Conservation (phyloP, 306 rosid genomes). For the Ceratonia siliqua region DNA sequence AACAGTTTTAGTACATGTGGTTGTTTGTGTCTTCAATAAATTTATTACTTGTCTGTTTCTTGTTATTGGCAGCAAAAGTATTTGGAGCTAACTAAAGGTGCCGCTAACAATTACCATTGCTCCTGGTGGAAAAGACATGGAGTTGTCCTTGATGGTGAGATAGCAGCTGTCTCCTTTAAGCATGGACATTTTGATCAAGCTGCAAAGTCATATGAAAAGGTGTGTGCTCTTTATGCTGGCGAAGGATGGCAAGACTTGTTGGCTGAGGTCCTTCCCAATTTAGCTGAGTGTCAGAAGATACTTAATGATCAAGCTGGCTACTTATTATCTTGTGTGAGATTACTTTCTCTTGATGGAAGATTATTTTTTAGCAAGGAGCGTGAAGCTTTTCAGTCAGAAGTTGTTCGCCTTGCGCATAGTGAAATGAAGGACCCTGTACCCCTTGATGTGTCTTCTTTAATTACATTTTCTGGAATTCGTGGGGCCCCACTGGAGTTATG, state of each 20-base stretch:
- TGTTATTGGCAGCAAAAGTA: slow-evolving; percentile 76
- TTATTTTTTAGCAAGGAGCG: slow-evolving; percentile 88
- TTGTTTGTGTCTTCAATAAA: slow-evolving; percentile 26
- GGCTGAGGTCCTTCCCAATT: slow-evolving; percentile 90
- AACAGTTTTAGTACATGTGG: slow-evolving; percentile 17
- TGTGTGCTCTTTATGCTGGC: slow-evolving; percentile 88
- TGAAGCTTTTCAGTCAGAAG: slow-evolving; percentile 86
- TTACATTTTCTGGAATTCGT: slow-evolving; percentile 92
- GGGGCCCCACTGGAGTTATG: slow-evolving; percentile 96
- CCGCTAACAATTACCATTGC: slow-evolving; percentile 85
- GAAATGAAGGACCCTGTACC: slow-evolving; percentile 97
- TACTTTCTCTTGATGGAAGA: slow-evolving; percentile 90
- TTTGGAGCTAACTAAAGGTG: slow-evolving; percentile 92
- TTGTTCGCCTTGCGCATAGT: slow-evolving; percentile 84
- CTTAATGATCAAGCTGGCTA: slow-evolving; percentile 97
- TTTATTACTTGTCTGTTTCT: slow-evolving; percentile 21
- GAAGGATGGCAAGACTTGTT: slow-evolving; percentile 98
- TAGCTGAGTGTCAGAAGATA: slow-evolving; percentile 93
- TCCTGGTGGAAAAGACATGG: slow-evolving; percentile 99
- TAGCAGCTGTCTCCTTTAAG: slow-evolving; percentile 84
- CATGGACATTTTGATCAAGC: slow-evolving; percentile 87
- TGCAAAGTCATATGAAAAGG: slow-evolving; percentile 98
- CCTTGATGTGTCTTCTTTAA: slow-evolving; percentile 88
- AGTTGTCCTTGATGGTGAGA: slow-evolving; percentile 99
- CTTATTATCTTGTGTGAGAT: slow-evolving; percentile 92